Base-by-base conservation (phyloP, 225 moss, liverwort and hornwort species). In the Bryum argenteum region DNA sequence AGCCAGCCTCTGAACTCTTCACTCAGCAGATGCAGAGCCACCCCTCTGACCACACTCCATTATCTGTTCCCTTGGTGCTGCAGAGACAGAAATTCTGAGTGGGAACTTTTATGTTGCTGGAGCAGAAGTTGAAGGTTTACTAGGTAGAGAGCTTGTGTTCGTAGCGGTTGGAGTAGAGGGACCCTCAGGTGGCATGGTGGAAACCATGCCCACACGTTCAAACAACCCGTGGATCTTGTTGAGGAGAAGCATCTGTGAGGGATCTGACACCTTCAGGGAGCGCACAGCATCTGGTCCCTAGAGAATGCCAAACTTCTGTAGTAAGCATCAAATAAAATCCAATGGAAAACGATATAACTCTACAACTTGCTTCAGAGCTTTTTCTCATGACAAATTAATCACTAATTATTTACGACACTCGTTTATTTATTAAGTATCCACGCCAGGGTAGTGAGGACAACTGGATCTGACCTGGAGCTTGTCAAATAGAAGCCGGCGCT, bases 181-280 rank as follows among this genome's bases (percentile, higher is more conserved):
- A 77, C 75, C 69, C 68, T 84, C 88, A 58, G 76, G 71, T 38
- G 84, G 79, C 88, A 88, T 88, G 22, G 84, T 84, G 65, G 88
- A 84, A 24, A 82, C 82, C 88, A 88, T 89, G 58, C 89, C 85
- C 61, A 89, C 89, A 62, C 89, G 79, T 79, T 89, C 81, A 81
- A 89, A 86, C 52, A 89, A 72, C 55, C 86, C 89, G 44, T 89
- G 89, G 57, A 89, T 89, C 83, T 89, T 89, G 77, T 78, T 81
- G 26, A 86, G 83, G 60, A 89, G 86, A 63, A 86, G 73, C 83
- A 85, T 86, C 70, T 89, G 89, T 41, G 89, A 86, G 16, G 86
- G 89, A 79, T 86, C 81, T 44, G 83, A 81, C 11, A 83, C 89
- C 73, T 83, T 87, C 73, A 86, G 75, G 57, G 69, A 72, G 65